These are phyloP conservation scores for Ogataea zsoltii DNA, from an alignment of 805 yeast genomes.

Conservation along the genomic window DNA sequence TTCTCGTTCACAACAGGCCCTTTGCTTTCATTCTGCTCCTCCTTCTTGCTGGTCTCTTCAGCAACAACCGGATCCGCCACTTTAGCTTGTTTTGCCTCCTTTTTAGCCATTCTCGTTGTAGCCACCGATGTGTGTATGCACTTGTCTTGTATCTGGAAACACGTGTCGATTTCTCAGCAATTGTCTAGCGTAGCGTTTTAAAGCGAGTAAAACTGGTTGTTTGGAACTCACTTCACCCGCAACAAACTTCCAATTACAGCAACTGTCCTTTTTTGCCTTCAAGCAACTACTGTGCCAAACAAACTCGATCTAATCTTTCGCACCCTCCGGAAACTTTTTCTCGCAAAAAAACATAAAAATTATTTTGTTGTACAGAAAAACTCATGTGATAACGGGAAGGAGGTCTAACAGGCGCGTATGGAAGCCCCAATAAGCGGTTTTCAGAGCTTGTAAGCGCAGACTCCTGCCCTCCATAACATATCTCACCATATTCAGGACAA, in stretches of 20 bases:
- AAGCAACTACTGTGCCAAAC: slow-evolving; percentile 1
- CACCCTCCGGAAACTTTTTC: slow-evolving; percentile 8
- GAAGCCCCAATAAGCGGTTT: too few species aligned
- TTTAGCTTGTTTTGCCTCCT: background rate
- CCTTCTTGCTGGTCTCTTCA: slow-evolving; percentile 6
- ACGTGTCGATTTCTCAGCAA: too few species aligned
- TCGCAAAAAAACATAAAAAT: slow-evolving; percentile 1
- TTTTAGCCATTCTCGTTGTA: background rate
- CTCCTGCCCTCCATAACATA: too few species aligned
- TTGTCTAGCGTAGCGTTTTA: too few species aligned
- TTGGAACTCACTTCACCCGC: too few species aligned
- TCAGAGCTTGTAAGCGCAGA: too few species aligned
- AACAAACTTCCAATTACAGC: too few species aligned
- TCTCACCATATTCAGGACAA: too few species aligned
- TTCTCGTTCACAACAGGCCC: slow-evolving; percentile 39
- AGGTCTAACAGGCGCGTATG: too few species aligned
- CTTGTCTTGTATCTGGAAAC: too few species aligned
- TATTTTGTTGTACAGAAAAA: slow-evolving; percentile 1
- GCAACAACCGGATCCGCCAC: slow-evolving; percentile 11
- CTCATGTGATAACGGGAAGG: slow-evolving; percentile 8
- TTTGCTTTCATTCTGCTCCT: slow-evolving; percentile 2
- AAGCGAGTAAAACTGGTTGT: background rate
- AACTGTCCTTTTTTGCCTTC: slow-evolving; percentile 1
- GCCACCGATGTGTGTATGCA: background rate
- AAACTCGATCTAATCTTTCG: slow-evolving; percentile 6